Evolutionary conservation across 139 green algal genomes (phyloP).

Genomic region (Spirogloea muscicola): DNA sequence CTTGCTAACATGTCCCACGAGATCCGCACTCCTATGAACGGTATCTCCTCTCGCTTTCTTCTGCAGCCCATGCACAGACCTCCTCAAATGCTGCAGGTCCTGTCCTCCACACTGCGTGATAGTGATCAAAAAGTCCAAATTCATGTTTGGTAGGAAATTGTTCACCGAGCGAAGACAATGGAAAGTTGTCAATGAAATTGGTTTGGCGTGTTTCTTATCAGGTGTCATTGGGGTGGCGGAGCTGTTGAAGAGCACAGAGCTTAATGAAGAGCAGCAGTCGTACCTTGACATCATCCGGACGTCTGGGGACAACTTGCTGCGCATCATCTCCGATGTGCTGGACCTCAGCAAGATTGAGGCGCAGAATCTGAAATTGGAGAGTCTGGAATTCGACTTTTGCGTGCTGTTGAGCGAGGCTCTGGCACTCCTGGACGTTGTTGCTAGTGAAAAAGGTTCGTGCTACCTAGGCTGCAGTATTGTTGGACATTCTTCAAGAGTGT

Average conservation of each 20-base stretch:
- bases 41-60: background rate
- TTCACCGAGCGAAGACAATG: too few species aligned
- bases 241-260: constrained; percentile 53
- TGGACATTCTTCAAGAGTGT: too few species aligned
- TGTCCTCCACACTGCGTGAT: too few species aligned
- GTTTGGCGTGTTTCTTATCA: too few species aligned
- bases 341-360: constrained; percentile 39
- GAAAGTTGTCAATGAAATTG: too few species aligned
- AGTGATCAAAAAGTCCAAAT: too few species aligned
- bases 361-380: constrained; percentile 23
- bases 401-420: constrained; percentile 2
- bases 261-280: constrained; percentile 59
- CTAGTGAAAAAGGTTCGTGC: constrained; percentile 27
- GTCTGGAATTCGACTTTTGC: constrained; percentile 13
- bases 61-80: too few species aligned
- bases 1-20: constrained; percentile 71
- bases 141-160: too few species aligned
- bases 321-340: constrained; percentile 28
- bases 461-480: too few species aligned
- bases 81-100: too few species aligned
- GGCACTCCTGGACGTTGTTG: constrained; percentile 31
- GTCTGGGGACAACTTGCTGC: constrained; percentile 34
- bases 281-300: constrained; percentile 39
- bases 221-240: constrained; percentile 61
- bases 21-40: constrained; percentile 68